Conservation (phyloP, 2,329 filamentous ascomycete genomes). For the Amesomyces nigricolor region DNA sequence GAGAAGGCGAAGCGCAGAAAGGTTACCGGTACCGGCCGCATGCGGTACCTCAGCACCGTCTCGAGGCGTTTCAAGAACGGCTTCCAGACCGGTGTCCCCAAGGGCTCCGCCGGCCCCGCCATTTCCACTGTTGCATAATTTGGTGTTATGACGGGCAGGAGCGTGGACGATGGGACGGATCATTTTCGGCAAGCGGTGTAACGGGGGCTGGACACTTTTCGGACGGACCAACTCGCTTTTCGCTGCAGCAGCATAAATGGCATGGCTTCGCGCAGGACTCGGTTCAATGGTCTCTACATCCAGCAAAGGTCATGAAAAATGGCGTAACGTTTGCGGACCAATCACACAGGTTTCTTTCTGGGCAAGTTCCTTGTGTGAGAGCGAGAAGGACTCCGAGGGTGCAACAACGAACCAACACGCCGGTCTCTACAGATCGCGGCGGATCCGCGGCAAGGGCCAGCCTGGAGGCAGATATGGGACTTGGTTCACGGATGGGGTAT, state of each 20-base stretch:
- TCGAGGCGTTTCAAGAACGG: constrained; percentile 95
- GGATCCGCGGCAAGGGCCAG: constrained; percentile 17
- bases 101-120: constrained; percentile 67
- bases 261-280: constrained; percentile 27
- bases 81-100: constrained; percentile 86
- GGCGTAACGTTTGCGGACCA: constrained; percentile 25
- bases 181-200: constrained; percentile 28
- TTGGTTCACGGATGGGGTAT: constrained; percentile 20
- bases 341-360: constrained; percentile 17
- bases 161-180: constrained; percentile 22
- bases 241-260: constrained; percentile 26
- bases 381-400: background rate
- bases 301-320: constrained; percentile 27
- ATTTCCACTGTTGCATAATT: constrained; percentile 29
- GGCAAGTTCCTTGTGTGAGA: constrained; percentile 5
- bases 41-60: constrained; percentile 89
- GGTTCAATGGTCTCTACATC: constrained; percentile 25
- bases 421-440: background rate
- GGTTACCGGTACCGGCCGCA: constrained; percentile 95
- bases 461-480: constrained; percentile 7
- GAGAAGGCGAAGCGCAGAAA: constrained; percentile 99
- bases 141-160: constrained; percentile 18
- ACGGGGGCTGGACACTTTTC: constrained; percentile 22
- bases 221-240: constrained; percentile 26
- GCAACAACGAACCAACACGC: background rate